Percentiles rank a stretch among this genome's conserved stretches.
These are phyloP conservation scores for Leccinum disarticulatum DNA, from an alignment of 768 basidiomycete genomes.

Conservation along the genomic window DNA sequence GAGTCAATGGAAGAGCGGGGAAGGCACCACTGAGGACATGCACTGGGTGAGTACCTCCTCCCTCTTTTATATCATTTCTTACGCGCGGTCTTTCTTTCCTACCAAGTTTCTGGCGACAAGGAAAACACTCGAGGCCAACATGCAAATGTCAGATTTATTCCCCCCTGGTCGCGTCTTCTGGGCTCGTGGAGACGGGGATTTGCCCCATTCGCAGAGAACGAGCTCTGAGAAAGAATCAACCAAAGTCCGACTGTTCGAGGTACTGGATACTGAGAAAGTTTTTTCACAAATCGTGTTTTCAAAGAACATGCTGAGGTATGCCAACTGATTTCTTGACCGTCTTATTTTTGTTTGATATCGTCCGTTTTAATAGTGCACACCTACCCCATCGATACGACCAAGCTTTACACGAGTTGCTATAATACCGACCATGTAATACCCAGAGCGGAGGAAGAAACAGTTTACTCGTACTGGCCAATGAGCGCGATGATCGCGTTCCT, in stretches of 20 bases:
- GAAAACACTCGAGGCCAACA: slow-evolving; percentile 84
- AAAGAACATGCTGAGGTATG: slow-evolving; percentile 77
- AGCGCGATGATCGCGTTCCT: slow-evolving; percentile 1
- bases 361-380: slow-evolving; percentile 52
- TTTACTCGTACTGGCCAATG: not conserved
- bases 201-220: slow-evolving; percentile 48
- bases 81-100: not conserved
- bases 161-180: slow-evolving; percentile 79
- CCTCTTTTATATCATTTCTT: not conserved
- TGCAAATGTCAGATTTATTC: slow-evolving; percentile 69
- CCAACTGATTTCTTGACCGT: slow-evolving; percentile 7
- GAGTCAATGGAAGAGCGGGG: slow-evolving; percentile 61
- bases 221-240: slow-evolving; percentile 33
- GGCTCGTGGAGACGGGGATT: slow-evolving; percentile 73
- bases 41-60: slow-evolving; percentile 47
- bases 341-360: not conserved
- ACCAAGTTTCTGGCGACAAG: slow-evolving; percentile 72
- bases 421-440: slow-evolving; percentile 14
- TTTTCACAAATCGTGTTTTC: slow-evolving; percentile 83
- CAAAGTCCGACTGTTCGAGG: slow-evolving; percentile 73
- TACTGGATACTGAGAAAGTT: slow-evolving; percentile 71
- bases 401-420: slow-evolving; percentile 68
- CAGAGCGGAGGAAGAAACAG: slow-evolving; percentile 1
- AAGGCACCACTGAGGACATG: slow-evolving; percentile 49
- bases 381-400: slow-evolving; percentile 81